These are phyloP conservation scores for Alternaria longipes DNA, from an alignment of 2,329 filamentous ascomycete species.

Conservation along the genomic window DNA sequence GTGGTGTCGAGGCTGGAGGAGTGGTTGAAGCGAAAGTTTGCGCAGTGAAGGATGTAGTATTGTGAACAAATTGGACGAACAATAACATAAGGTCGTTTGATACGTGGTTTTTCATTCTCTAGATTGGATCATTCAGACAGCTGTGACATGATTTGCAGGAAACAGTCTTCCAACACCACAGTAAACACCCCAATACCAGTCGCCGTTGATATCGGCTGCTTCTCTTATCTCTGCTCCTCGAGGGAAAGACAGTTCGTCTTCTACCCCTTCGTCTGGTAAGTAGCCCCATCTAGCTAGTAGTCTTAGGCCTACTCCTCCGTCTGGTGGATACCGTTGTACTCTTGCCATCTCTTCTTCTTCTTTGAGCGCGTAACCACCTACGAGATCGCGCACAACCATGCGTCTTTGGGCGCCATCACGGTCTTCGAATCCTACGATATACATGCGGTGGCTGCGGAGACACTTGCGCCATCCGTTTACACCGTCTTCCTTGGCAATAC, in stretches of 20 bases:
- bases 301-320: slow-evolving; percentile 74
- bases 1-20: slow-evolving; percentile 25
- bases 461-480: slow-evolving; percentile 85
- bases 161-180: slow-evolving; percentile 83
- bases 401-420: slow-evolving; percentile 72
- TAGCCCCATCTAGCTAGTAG: slow-evolving; percentile 78
- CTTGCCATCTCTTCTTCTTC: slow-evolving; percentile 59
- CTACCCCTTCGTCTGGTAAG: slow-evolving; percentile 71
- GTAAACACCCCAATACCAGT: slow-evolving; percentile 90
- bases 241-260: slow-evolving; percentile 85
- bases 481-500: slow-evolving; percentile 79
- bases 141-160: slow-evolving; percentile 74
- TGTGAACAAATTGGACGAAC: too few species aligned
- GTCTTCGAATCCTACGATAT: slow-evolving; percentile 78
- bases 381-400: slow-evolving; percentile 73
- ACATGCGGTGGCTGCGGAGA: slow-evolving; percentile 82
- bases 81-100: background rate
- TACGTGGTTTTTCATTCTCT: background rate
- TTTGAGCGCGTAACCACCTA: slow-evolving; percentile 77
- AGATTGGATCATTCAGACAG: slow-evolving; percentile 5
- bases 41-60: background rate
- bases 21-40: slow-evolving; percentile 31
- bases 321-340: slow-evolving; percentile 69
- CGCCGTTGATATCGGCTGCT: slow-evolving; percentile 85
- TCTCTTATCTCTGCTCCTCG: slow-evolving; percentile 83